Base-by-base conservation (phyloP, 306 rosid species). In the Begonia fuchsioides region DNA sequence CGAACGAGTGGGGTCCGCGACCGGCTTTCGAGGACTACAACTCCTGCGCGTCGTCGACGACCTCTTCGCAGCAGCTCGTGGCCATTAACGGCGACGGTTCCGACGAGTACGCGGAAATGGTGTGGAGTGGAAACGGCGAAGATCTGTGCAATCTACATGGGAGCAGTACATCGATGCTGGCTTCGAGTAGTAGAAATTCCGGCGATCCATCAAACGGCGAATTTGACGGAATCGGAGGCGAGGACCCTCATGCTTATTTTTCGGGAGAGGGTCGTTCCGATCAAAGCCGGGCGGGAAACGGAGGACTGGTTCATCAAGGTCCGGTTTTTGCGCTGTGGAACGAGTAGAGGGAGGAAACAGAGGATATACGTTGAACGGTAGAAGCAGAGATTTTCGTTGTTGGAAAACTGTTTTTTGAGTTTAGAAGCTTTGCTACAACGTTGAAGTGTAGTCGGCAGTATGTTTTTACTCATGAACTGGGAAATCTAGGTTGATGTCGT, bases 271-370 rank as follows among this genome's bases (percentile, higher is more conserved):
- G 55, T 51, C 87, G 67, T 17, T 54, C 53, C 52, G 87, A 79
- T 12, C 63, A 66, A 40, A 48, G n/a, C 14, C 38, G 47, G 64
- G 44, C 71, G 43, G 86, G 78, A 20, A 76, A 44, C 61, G 59
- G 72, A 53, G 84, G 72, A 20, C 51, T 85, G 71, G 92, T 63
- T 73, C 86, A 77, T 68, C 84, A 73, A 55, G 84, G 66, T 55
- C 85, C 94, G 0, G 61, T 79, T 81, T 90, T 90, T 75, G 93
- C 95, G 32, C 56, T 90, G 56, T 85, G 94, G 95, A 82, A 77
- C 53, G 92, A 78, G 50, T 74, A 13, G 47, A 20, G 39, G n/a
- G n/a, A n/a, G n/a, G n/a, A n/a, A n/a, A n/a, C n/a, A n/a, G n/a
- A n/a, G n/a, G n/a, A n/a, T n/a, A n/a, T n/a, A n/a, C n/a, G n/a